These are phyloP conservation scores for Boletellus ananiceps DNA, from an alignment of 768 basidiomycete species.

Conservation along the genomic window DNA sequence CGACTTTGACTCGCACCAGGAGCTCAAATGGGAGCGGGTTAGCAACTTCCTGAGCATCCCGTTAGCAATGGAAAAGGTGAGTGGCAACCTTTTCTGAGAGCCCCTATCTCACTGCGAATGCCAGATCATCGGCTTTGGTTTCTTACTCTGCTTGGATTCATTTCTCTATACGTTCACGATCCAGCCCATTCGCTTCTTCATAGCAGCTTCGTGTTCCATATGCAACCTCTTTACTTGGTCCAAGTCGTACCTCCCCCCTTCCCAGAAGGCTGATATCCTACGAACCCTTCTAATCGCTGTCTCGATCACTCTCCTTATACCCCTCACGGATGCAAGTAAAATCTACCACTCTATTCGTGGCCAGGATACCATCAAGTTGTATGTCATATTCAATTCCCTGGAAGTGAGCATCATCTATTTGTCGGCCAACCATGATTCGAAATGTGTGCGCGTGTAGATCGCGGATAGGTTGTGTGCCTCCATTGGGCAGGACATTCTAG, in stretches of 20 bases:
- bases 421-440: background rate
- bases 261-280: constrained; percentile 92
- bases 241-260: constrained; percentile 62
- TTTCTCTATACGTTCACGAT: constrained; percentile 98
- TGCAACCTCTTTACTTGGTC: constrained; percentile 46
- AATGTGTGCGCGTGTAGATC: constrained; percentile 51
- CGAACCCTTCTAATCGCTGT: constrained; percentile 69
- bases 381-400: constrained; percentile 97
- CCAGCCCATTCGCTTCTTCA: constrained; percentile 79
- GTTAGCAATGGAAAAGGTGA: constrained; percentile 89
- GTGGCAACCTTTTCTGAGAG: constrained; percentile 4
- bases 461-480: constrained; percentile 92
- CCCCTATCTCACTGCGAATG: constrained; percentile 3
- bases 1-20: constrained; percentile 93
- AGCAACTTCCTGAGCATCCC: constrained; percentile 94
- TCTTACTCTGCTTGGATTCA: constrained; percentile 90
- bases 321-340: constrained; percentile 91
- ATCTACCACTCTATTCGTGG: constrained; percentile 98
- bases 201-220: constrained; percentile 58
- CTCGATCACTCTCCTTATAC: constrained; percentile 69
- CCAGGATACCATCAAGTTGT: constrained; percentile 97
- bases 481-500: constrained; percentile 95
- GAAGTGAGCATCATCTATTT: constrained; percentile 58
- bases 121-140: constrained; percentile 89
- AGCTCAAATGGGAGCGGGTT: constrained; percentile 93